phyloP scores from a whole-genome alignment of 345 rosid species.

The Dipteronia sinensis region DNA sequence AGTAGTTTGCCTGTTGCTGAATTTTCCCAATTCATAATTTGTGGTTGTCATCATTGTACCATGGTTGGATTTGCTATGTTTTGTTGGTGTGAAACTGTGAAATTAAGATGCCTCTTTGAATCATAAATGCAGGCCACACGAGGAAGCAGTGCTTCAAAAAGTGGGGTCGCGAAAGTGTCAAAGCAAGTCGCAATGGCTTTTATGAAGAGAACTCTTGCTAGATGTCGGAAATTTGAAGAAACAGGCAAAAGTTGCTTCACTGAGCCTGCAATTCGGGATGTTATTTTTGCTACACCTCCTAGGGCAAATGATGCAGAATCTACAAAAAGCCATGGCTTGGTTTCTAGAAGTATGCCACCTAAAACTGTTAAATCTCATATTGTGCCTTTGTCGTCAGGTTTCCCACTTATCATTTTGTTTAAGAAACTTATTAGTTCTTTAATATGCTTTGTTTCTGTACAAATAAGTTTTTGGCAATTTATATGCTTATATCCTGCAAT shows the following conservation, averaged over 20 bases:
- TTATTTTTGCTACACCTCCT: conserved; percentile 38
- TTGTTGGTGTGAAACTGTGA: conserved; percentile 1
- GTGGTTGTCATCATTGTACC: background rate
- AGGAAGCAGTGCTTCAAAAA: conserved; percentile 44
- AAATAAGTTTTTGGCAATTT: background rate
- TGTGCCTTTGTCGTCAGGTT: conserved; percentile 36
- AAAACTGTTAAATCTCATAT: conserved; percentile 23
- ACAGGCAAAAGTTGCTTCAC: conserved; percentile 59
- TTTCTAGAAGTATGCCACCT: conserved; percentile 14
- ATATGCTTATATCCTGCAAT: background rate
- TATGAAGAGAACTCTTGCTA: conserved; percentile 52
- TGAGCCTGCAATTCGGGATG: conserved; percentile 52
- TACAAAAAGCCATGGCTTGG: background rate
- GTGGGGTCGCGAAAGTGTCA: conserved; percentile 47
- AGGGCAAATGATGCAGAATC: conserved; percentile 25
- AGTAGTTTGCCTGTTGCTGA: background rate
- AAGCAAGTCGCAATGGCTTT: conserved; percentile 54
- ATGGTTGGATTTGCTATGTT: background rate
- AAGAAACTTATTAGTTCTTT: conserved; percentile 1
- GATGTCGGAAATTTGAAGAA: conserved; percentile 55
- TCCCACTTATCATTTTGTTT: conserved; percentile 10
- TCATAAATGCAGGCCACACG: conserved; percentile 49
- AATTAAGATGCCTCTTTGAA: conserved; percentile 9
- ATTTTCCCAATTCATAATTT: background rate
- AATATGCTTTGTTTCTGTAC: background rate